A percentile compares a stretch with the other conserved stretches of the same genome.
Evolutionary conservation across 2,329 filamentous ascomycete species (phyloP).

Genomic region (Harringtonia lauricola): DNA sequence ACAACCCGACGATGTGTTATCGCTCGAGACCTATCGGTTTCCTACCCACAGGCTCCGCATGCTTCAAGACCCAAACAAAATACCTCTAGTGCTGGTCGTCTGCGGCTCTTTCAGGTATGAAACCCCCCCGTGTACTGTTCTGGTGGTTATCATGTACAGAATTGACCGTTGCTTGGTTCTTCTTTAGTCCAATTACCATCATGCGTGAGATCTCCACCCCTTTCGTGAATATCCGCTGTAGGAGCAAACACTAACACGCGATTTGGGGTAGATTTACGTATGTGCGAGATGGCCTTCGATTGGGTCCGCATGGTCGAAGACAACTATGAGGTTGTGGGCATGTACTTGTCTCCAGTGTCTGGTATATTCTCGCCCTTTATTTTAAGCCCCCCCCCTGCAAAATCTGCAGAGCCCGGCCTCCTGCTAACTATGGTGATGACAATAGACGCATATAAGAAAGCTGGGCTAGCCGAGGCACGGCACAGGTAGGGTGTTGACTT

Average conservation of each 20-base stretch:
- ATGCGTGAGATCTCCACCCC: conserved; percentile 13
- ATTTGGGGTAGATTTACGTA: conserved; percentile 20
- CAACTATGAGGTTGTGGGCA: conserved; percentile 71
- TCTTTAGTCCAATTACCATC: conserved; percentile 15
- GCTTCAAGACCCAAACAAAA: conserved; percentile 13
- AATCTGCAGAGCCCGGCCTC: neutral
- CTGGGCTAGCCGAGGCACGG: conserved; percentile 47
- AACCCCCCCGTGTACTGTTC: neutral
- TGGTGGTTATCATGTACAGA: neutral
- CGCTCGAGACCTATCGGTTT: conserved; percentile 7
- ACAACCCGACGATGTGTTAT: neutral
- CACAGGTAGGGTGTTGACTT: conserved; percentile 6
- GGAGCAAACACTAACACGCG: conserved; percentile 10
- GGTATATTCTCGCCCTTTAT: conserved; percentile 5
- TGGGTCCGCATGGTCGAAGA: conserved; percentile 24
- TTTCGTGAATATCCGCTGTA: neutral
- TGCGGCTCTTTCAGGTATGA: conserved; percentile 24
- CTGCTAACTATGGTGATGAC: too few relatives aligned
- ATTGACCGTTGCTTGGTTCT: too few relatives aligned
- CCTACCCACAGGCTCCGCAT: conserved; percentile 10
- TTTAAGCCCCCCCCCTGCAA: too few relatives aligned
- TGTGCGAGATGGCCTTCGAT: conserved; percentile 26
- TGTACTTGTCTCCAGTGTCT: conserved; percentile 63
- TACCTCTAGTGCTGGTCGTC: conserved; percentile 23
- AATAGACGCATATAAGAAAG: conserved; percentile 58